A percentile compares a stretch with the other conserved stretches of the same genome.
These are phyloP conservation scores for Metarhizium sp. DNA, from an alignment of 2,329 filamentous ascomycete species.

Conservation along the genomic window DNA sequence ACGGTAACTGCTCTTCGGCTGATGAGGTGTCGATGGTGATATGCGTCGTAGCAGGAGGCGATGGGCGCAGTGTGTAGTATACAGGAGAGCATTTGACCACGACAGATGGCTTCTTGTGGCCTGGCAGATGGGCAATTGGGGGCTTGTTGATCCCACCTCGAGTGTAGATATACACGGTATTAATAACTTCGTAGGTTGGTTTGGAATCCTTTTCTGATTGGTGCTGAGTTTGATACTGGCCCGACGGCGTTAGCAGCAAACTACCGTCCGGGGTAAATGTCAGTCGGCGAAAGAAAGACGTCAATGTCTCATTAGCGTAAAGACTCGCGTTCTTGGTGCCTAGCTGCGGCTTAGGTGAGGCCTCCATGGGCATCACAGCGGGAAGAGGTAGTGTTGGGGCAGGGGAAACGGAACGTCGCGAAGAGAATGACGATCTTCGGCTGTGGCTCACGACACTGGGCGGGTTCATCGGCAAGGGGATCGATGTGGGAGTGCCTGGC, in stretches of 20 bases:
- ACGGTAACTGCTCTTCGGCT: slow-evolving; percentile 70
- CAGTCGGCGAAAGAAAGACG: slow-evolving; percentile 89
- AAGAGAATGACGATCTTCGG: slow-evolving; percentile 87
- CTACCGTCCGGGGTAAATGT: slow-evolving; percentile 95
- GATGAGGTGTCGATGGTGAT: slow-evolving; percentile 94
- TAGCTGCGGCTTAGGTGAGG: slow-evolving; percentile 70
- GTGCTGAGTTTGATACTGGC: slow-evolving; percentile 82
- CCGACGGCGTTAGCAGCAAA: slow-evolving; percentile 84
- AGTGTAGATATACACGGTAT: slow-evolving; percentile 98
- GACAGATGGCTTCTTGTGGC: slow-evolving; percentile 96
- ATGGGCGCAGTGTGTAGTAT: slow-evolving; percentile 71
- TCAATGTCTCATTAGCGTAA: slow-evolving; percentile 93
- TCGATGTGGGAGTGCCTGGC: slow-evolving; percentile 84
- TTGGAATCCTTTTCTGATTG: slow-evolving; percentile 58
- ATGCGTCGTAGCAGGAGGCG: slow-evolving; percentile 62
- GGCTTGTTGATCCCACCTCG: slow-evolving; percentile 94
- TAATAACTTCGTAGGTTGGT: slow-evolving; percentile 75
- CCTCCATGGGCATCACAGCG: slow-evolving; percentile 87
- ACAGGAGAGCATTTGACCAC: slow-evolving; percentile 90
- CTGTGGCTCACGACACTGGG: slow-evolving; percentile 83
- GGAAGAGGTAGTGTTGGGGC: slow-evolving; percentile 89
- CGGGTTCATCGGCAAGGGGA: slow-evolving; percentile 91
- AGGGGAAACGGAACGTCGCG: slow-evolving; percentile 80
- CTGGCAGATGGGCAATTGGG: slow-evolving; percentile 86
- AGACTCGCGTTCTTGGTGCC: slow-evolving; percentile 78